phyloP scores from a whole-genome alignment of 306 rosid species.

The Delonix regia region DNA sequence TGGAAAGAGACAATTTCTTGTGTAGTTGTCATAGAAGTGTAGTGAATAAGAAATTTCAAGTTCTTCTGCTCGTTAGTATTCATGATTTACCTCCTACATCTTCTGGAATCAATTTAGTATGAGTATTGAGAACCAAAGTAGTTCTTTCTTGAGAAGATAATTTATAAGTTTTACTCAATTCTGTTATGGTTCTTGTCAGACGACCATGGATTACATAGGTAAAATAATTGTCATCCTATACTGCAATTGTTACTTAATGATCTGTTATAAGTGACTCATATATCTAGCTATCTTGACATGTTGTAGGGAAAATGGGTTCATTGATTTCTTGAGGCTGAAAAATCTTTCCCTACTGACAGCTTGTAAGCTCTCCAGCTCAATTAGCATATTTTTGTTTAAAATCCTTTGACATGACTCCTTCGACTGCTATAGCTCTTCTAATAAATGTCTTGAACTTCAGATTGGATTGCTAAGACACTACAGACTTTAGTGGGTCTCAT shows the following conservation, averaged over 20 bases:
- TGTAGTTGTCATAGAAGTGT: background rate
- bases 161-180: background rate
- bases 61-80: background rate
- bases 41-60: background rate
- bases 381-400: background rate
- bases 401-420: constrained; percentile 13
- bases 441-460: constrained; percentile 47
- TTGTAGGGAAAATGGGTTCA: constrained; percentile 69
- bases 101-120: background rate
- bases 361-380: constrained; percentile 57
- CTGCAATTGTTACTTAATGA: background rate
- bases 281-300: constrained; percentile 6
- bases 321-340: constrained; percentile 52
- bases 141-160: too few relatives aligned
- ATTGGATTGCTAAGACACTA: constrained; percentile 64
- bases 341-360: constrained; percentile 56
- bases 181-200: background rate
- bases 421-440: background rate
- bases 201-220: background rate
- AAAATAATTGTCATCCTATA: background rate
- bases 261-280: background rate
- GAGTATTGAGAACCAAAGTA: background rate
- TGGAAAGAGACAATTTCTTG: background rate
- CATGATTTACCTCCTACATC: background rate
- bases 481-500: constrained; percentile 61